Base-by-base conservation (phyloP, 495 filamentous ascomycete species). In the Platismatia glauca region DNA sequence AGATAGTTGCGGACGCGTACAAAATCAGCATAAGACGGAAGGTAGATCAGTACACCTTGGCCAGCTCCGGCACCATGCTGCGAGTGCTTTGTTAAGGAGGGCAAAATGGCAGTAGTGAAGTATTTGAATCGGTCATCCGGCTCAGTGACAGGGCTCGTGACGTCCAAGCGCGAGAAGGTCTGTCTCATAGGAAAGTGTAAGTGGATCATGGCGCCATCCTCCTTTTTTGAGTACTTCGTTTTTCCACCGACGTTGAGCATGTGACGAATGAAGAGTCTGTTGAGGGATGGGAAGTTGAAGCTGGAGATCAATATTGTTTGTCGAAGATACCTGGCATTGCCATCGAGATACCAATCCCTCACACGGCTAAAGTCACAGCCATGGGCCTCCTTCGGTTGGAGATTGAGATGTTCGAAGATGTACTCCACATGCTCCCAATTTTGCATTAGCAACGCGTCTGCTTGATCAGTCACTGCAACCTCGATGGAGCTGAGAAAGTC, bases 371-470 rank as follows among this genome's bases (percentile, higher is more conserved):
- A 96, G 77, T 98, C 94, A 68, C 90, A 95, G 64, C 89, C 91
- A 74, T 97, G 94, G 5, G 89, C 83, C 69, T 96, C 89, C 60
- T 84, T 87, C 22, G 93, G 94, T 67, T 94, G 91, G 50, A 87
- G 78, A 73, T 97, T 98, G 55, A 97, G 84, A 73, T 97, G 91
- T 64, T 90, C 84, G 70, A 97, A 89, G 67, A 96, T 85, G 71
- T 85, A 89, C 67, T 91, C 88, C 59, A 96, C 82, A 74, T 97
- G 91, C 68, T 96, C 92, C 94, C 95, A 97, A 74, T 96, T 96
- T 70, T 98, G 94, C 92, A 96, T 97, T 22, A 92, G 81, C 20
- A 97, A 79, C 2, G 91, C 91, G 72, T 97, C 95, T 46, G 91
- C 89, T 71, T 96, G 91, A 73, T 98, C 94, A 55, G 95, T 79